Conservation (phyloP, 2,329 filamentous ascomycete species). For the Spiromastix sp. region DNA sequence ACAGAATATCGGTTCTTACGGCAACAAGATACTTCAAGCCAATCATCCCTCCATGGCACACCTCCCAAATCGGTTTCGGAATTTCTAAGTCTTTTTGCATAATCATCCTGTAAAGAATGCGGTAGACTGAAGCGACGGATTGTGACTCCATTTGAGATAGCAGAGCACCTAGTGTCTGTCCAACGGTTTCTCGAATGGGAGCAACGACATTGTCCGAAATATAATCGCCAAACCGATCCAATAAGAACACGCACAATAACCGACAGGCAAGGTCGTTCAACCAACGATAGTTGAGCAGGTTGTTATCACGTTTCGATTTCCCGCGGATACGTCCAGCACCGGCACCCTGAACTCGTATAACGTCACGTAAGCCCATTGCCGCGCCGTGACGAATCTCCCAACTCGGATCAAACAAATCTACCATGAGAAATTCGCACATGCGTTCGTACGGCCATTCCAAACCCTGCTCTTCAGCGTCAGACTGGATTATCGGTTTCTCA, state of each 20-base stretch:
- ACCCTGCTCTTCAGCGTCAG: conserved; percentile 65
- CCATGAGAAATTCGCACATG: conserved; percentile 83
- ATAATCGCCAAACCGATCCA: conserved; percentile 95
- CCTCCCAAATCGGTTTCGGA: conserved; percentile 73
- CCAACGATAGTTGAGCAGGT: conserved; percentile 71
- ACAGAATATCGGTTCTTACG: conserved; percentile 80
- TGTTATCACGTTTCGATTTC: conserved; percentile 64
- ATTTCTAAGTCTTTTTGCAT: conserved; percentile 76
- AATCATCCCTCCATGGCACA: conserved; percentile 97
- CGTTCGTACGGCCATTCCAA: conserved; percentile 89
- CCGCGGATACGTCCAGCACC: conserved; percentile 71
- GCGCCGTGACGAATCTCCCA: conserved; percentile 97
- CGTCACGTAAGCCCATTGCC: conserved; percentile 85
- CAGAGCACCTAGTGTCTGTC: conserved; percentile 83
- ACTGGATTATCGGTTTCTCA: conserved; percentile 77
- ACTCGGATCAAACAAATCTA: conserved; percentile 84
- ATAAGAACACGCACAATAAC: conserved; percentile 89
- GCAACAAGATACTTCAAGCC: conserved; percentile 91
- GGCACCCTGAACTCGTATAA: conserved; percentile 80
- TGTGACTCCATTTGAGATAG: conserved; percentile 69
- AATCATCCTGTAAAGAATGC: conserved; percentile 75
- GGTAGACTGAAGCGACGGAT: conserved; percentile 77
- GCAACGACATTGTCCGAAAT: conserved; percentile 95
- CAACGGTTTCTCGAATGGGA: conserved; percentile 88
- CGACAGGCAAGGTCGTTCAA: conserved; percentile 92